Percentiles rank a stretch among this genome's conserved stretches.
Conservation (phyloP, 768 basidiomycete species). For the Termitomyces sp. region DNA sequence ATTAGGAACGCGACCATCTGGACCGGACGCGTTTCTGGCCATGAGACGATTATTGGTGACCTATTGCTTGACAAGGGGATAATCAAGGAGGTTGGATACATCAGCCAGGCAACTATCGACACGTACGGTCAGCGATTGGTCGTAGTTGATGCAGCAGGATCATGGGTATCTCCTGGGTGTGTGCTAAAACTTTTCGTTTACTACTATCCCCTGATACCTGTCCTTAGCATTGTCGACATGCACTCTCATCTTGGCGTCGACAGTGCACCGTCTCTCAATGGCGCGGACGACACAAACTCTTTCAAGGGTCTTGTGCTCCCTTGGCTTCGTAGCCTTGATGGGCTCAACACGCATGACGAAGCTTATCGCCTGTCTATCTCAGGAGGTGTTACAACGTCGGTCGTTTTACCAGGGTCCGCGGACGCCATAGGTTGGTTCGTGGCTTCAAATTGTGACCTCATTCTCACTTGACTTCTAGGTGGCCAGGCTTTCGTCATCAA, state of each 20-base stretch:
- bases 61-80: slow-evolving; percentile 65
- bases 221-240: slow-evolving; percentile 40
- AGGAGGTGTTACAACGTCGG: slow-evolving; percentile 77
- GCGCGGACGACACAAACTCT: slow-evolving; percentile 57
- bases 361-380: slow-evolving; percentile 65
- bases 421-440: slow-evolving; percentile 53
- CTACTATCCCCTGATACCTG: background rate
- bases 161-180: slow-evolving; percentile 56
- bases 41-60: slow-evolving; percentile 55
- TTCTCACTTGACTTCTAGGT: slow-evolving; percentile 33
- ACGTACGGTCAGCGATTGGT: slow-evolving; percentile 23
- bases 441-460: background rate
- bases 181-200: background rate
- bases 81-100: slow-evolving; percentile 52
- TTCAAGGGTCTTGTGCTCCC: slow-evolving; percentile 44
- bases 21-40: slow-evolving; percentile 66
- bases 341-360: slow-evolving; percentile 77
- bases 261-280: slow-evolving; percentile 31
- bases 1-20: slow-evolving; percentile 79
- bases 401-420: slow-evolving; percentile 73
- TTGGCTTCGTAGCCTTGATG: slow-evolving; percentile 79
- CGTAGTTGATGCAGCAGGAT: slow-evolving; percentile 55
- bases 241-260: slow-evolving; percentile 43
- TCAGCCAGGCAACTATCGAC: slow-evolving; percentile 25
- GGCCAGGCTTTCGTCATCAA: slow-evolving; percentile 81